Base-by-base conservation (phyloP, 495 filamentous ascomycete genomes). In the Antarctomyces pellizariae region DNA sequence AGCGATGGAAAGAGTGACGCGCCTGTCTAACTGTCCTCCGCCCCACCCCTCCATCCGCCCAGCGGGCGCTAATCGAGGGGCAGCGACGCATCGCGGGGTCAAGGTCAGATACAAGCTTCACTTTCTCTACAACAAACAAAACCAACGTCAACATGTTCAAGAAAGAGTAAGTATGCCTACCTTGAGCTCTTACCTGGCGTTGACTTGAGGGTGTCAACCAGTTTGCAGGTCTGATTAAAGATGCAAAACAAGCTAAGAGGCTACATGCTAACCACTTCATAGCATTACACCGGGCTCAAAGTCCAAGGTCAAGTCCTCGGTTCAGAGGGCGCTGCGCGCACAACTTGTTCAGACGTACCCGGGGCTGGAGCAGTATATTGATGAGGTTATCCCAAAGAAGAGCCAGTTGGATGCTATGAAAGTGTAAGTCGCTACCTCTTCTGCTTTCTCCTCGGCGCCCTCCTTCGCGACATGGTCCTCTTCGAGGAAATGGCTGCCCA, bases 281-380 rank as follows among this genome's bases (percentile, higher is more conserved):
- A 84, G 75, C 31, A 67, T 93, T 47, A 58, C 67, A 40, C 50
- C 71, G 5, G 70, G 71, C 29, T 68, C 75, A 29, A 86, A 84
- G 50, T 75, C 79, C 34, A 97, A 95, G 62, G 78, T 97, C 50
- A 97, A 95, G 53, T 91, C 84, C 39, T 92, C 83, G 10, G 78
- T 75, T 22, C 80, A 91, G 53, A 77, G 86, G 35, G 66, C 57
- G 35, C 63, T 97, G 33, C 75, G 86, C 39, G 59, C 71, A 31
- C 76, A 75, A 38, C 56, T 93, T 39, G 49, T 78, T 35, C 63
- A 78, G 18, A 72, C 79, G 23, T 92, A 83, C 52, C 86, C 86
- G 1, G 59, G 75, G 9, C 75, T 93, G 28, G 69, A 67, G 31
- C 79, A 79, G 0, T 60, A 76, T 49, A 91, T 93, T 51, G 86